A percentile compares a stretch with the other conserved stretches of the same genome.
These are phyloP conservation scores for Wickerhamiella vanderwaltii DNA, from an alignment of 805 yeast species.

Conservation along the genomic window DNA sequence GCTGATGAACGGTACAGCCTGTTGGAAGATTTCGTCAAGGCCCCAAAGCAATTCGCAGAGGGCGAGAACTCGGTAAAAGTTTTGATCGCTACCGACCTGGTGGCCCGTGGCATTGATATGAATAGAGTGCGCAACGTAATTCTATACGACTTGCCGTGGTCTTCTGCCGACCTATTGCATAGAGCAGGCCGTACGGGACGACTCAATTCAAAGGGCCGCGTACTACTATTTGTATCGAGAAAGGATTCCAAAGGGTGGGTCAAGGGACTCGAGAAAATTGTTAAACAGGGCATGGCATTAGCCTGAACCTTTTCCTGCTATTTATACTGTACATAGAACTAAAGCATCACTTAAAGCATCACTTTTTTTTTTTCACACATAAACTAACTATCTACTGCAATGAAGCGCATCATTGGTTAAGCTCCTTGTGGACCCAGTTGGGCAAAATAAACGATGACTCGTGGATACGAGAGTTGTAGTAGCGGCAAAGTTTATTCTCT, in stretches of 20 bases:
- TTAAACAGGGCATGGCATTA: conserved; percentile 33
- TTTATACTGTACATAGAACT: not conserved
- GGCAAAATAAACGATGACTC: conserved; percentile 66
- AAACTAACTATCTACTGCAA: not conserved
- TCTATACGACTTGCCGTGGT: conserved; percentile 72
- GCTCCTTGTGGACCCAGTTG: conserved; percentile 47
- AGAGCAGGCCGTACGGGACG: conserved; percentile 92
- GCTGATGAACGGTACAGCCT: conserved; percentile 47
- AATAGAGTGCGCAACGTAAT: conserved; percentile 69
- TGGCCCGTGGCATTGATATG: conserved; percentile 86
- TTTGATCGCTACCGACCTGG: conserved; percentile 73
- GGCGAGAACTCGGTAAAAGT: conserved; percentile 30
- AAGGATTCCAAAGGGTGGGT: conserved; percentile 65
- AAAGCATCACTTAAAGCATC: not conserved
- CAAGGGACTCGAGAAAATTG: conserved; percentile 61
- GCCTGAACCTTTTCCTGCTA: conserved; percentile 14
- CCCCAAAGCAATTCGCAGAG: conserved; percentile 33
- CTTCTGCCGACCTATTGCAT: conserved; percentile 77
- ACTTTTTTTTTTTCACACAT: not conserved
- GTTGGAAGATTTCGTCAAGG: conserved; percentile 50
- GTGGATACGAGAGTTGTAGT: conserved; percentile 59
- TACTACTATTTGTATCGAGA: conserved; percentile 62
- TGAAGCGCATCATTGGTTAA: conserved; percentile 10
- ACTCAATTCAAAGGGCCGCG: conserved; percentile 81
- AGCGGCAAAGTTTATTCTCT: conserved; percentile 43